Evolutionary conservation across 106 monocot genomes (phyloP), one percentile per base, ranked within the genome.

Genomic region (Dendrobium catenatum): DNA sequence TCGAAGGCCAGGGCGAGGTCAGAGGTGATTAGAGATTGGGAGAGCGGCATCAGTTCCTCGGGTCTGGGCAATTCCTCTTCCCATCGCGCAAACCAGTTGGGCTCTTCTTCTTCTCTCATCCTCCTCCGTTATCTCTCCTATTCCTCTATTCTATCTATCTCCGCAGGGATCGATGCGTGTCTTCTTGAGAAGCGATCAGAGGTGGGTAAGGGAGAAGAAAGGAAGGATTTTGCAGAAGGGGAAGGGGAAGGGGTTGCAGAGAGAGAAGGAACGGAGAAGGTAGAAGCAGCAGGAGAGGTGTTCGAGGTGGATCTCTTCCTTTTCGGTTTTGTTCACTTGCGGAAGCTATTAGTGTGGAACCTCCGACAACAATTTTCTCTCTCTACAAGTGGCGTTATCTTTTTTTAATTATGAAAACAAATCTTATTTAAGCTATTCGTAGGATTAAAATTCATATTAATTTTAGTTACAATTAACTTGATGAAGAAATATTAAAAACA

Each of bases 241-340:
- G 19, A 5, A 16, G 8, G 31, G 4, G 33, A 42, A 75, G 44
- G 20, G 42, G 43, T 43, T 43, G 74, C 42, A 29, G 77, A 75
- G 43, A 75, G 43, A 49, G 26, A 49, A 33, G 49, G 3, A 6
- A 40, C 9, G 42, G 48, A 20, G 13, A 29, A 10, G 8, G 10
- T 19, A 15, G 68, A 27, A 26, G 20, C 42, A 18, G 81, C 15
- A 18, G 77, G 76, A 49, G 44, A 48, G 47, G 64, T 5, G 47
- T 82, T 82, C 82, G 82, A 82, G 76, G 82, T 58, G 82, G 82
- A 77, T 82, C 77, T 82, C 67, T 47, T 51, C 31, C 51, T 79
- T 13, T 11, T 48, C 13, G 29, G 55, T 78, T 77, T 77, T 51
- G 26, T 78, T 78, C 24, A 26, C 24, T 66, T 51, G 51, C 13